Conservation (phyloP, 1,284 basidiomycete genomes). For the Ceratobasidium sp. region DNA sequence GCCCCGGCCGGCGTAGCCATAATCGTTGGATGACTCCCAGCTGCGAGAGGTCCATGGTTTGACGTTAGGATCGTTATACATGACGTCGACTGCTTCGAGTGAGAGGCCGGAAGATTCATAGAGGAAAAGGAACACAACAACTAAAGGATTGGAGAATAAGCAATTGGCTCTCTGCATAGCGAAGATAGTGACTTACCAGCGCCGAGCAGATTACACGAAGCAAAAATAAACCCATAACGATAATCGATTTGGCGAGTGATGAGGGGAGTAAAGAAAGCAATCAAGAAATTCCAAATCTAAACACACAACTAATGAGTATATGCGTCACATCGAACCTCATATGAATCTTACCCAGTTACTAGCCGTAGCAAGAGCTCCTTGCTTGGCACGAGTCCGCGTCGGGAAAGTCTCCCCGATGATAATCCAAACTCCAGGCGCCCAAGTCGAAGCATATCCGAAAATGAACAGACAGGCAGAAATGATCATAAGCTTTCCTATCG, state of each 20-base stretch:
- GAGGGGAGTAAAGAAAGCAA: conserved; percentile 82
- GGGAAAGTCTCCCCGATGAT: conserved; percentile 83
- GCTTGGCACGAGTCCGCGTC: conserved; percentile 80
- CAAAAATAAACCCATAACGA: conserved; percentile 70
- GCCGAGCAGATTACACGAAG: conserved; percentile 69
- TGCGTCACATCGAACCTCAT: conserved; percentile 10
- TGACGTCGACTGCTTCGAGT: conserved; percentile 79
- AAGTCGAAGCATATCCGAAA: conserved; percentile 81
- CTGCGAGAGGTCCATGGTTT: conserved; percentile 75
- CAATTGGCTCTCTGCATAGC: background rate
- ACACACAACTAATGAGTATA: conserved; percentile 14
- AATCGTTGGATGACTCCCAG: conserved; percentile 55
- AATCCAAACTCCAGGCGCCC: conserved; percentile 82
- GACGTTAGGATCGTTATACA: conserved; percentile 79
- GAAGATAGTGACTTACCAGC: conserved; percentile 54
- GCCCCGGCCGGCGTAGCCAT: conserved; percentile 22
- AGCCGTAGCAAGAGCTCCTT: conserved; percentile 79
- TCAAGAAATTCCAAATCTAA: conserved; percentile 70
- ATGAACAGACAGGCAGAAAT: conserved; percentile 85
- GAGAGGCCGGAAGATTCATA: conserved; percentile 80
- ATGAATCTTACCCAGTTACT: conserved; percentile 63
- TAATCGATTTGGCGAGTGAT: conserved; percentile 70
- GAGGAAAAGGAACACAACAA: conserved; percentile 81
- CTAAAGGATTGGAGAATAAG: background rate
- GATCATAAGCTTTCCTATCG: conserved; percentile 78